Evolutionary conservation across 192 early-diverging fungal genomes (phyloP).

Genomic region (Chytriomyces sp.): DNA sequence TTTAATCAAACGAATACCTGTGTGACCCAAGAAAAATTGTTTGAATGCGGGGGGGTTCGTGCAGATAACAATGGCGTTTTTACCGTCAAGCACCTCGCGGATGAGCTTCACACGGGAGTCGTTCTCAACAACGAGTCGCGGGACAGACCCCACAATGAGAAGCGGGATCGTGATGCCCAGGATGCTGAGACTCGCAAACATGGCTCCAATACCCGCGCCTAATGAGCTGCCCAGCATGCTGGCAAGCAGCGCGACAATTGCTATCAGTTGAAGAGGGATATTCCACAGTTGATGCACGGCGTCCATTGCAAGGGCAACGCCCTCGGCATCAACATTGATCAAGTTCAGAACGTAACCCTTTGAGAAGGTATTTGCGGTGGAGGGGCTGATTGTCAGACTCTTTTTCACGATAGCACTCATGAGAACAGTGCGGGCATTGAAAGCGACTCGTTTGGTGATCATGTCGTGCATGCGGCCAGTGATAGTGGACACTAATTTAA

Average conservation of each 20-base stretch:
- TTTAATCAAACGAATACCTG: slow-evolving; percentile 44
- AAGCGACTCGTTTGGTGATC: slow-evolving; percentile 8
- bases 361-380: neutral
- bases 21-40: neutral
- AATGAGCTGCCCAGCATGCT: slow-evolving; percentile 29
- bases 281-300: neutral
- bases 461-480: neutral
- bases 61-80: neutral
- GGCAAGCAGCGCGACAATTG: slow-evolving; percentile 17
- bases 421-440: slow-evolving; percentile 28
- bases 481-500: neutral
- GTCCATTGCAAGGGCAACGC: slow-evolving; percentile 3
- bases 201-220: slow-evolving; percentile 16
- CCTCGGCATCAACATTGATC: slow-evolving; percentile 35
- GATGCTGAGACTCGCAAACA: neutral
- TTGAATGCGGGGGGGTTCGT: neutral
- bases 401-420: slow-evolving; percentile 18
- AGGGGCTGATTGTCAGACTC: neutral
- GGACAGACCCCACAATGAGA: slow-evolving; percentile 17
- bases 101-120: slow-evolving; percentile 44
- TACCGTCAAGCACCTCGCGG: slow-evolving; percentile 40
- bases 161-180: slow-evolving; percentile 26
- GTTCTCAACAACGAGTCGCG: slow-evolving; percentile 1
- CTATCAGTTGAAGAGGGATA: slow-evolving; percentile 22
- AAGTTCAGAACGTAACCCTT: slow-evolving; percentile 34